Evolutionary conservation across 139 green algal genomes (phyloP), one percentile per base, ranked within the genome.

Genomic region (Auxenochlorella protothecoides): DNA sequence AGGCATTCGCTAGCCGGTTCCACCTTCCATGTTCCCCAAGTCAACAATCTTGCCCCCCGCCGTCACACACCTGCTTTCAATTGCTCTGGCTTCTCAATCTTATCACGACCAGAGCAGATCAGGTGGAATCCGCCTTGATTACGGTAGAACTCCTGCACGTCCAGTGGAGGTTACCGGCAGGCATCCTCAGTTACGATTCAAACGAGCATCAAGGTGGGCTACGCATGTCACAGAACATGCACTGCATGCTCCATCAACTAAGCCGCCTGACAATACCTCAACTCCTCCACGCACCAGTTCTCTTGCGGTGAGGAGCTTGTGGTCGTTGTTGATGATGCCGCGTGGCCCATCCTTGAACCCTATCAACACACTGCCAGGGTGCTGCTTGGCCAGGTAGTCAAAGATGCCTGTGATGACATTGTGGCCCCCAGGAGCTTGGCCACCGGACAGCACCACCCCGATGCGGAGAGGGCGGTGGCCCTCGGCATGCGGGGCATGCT

Each of bases 111-210:
- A 60, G 57, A 78, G 60, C 80, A 72, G 61, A 91, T 85, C 56
- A 91, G 74, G 80, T 91, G 76, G 75, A 91, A 91, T 14, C 85
- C 85, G 65, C 85, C 85, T 78, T 84, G 72, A 81, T 92, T 89
- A 55, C 79, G 72, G 68, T 88, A 82, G 53, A 83, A 71, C 9
- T 79, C 79, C 79, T 88, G 76, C n/a, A 68, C 27, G 27, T 44
- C 27, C 27, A 44, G 27, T 44, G 27, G 27, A 44, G 27, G 27
- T 44, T 44, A 44, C 27, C 27, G 27, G 27, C 27, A 44, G 27
- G 27, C 27, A 44, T 44, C 27, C 27, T 44, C 27, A 44, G 27
- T 44, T 44, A 44, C 27, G 27, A 44, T 44, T 44, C 27, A 44
- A 44, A 44, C 1, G 27, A 44, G 27, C 27, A 44, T 44, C 27